Evolutionary conservation across 768 basidiomycete species (phyloP).

Genomic region (Epithele typhae): DNA sequence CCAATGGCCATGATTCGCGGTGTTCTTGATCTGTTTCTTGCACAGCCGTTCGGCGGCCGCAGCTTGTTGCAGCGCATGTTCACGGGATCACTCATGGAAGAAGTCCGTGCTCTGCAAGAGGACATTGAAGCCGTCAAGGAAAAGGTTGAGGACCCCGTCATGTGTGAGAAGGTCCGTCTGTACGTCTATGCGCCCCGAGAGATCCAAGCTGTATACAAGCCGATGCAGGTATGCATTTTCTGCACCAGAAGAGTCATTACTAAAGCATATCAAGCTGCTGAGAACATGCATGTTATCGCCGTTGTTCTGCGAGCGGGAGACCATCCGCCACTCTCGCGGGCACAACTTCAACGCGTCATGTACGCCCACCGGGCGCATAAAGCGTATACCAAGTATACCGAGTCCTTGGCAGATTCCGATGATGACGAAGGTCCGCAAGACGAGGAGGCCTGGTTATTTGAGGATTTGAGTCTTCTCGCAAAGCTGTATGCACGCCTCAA

Average conservation of each 20-base stretch:
- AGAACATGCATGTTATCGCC: constrained; percentile 72
- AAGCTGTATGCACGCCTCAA: constrained; percentile 74
- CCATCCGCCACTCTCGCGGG: constrained; percentile 66
- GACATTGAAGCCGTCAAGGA: constrained; percentile 85
- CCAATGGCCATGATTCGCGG: constrained; percentile 95
- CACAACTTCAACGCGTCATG: constrained; percentile 78
- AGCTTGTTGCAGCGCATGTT: constrained; percentile 97
- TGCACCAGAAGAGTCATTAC: neutral
- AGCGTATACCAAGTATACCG: constrained; percentile 61
- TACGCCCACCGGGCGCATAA: constrained; percentile 75
- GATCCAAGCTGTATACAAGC: constrained; percentile 77
- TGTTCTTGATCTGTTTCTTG: constrained; percentile 93
- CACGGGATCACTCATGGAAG: constrained; percentile 86
- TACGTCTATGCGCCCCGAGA: constrained; percentile 87
- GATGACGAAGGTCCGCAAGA: constrained; percentile 90
- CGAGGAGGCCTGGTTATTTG: constrained; percentile 95
- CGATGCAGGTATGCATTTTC: constrained; percentile 66
- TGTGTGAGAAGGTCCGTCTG: constrained; percentile 83
- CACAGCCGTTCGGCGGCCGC: constrained; percentile 92
- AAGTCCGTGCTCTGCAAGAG: constrained; percentile 77
- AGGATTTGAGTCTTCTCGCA: constrained; percentile 80
- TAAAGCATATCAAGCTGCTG: constrained; percentile 40
- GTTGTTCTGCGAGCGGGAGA: constrained; percentile 77
- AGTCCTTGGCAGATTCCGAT: constrained; percentile 72
- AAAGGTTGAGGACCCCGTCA: constrained; percentile 82